Evolutionary conservation across 2,329 filamentous ascomycete species (phyloP), one percentile per base, ranked within the genome.

Genomic region (Pseudopithomyces chartarum): DNA sequence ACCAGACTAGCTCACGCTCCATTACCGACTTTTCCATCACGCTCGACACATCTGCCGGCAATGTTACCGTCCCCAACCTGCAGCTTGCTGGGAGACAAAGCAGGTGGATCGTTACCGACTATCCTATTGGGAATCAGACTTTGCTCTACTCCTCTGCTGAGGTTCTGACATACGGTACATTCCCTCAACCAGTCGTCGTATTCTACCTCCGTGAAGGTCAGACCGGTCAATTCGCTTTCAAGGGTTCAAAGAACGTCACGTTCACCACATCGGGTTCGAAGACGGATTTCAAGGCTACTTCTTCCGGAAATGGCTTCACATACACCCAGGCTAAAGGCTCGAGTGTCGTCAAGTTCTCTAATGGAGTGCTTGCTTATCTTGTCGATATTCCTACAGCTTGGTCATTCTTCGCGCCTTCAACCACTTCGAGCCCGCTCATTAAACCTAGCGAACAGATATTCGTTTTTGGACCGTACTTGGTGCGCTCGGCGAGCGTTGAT

Each of bases 51-150:
- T 80, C 80, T 1, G 67, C 66, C 15, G 82, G 81, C 45, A 64
- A 69, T 20, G 63, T 79, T 8, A 77, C 69, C 1, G 71, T 81
- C 3, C 78, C 81, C 0, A 78, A 78, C 36, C 75, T 84, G n/a
- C 77, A 80, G 45, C 73, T 85, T 2, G 76, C 79, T 46, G 82
- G 82, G 11, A 76, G 81, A 17, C 81, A 85, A 64, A 82, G 80
- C 63, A 83, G 83, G 59, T 84, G 84, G 58, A 70, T 85, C 3
- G 80, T 84, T 19, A 84, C 81, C 0, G 82, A 85, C 61, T 85
- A 84, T 51, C 64, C 66, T 0, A 73, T 84, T 54, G 82, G 83
- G 3, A 73, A 73, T 1, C 74, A 79, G 26, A 79, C 72, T 2
- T 67, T 85, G 2, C 71, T 84, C 0, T 85, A 83, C 65, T 81